Base-by-base conservation (phyloP, 352 stramenopile genomes). In the Phytophthora hybrid region DNA sequence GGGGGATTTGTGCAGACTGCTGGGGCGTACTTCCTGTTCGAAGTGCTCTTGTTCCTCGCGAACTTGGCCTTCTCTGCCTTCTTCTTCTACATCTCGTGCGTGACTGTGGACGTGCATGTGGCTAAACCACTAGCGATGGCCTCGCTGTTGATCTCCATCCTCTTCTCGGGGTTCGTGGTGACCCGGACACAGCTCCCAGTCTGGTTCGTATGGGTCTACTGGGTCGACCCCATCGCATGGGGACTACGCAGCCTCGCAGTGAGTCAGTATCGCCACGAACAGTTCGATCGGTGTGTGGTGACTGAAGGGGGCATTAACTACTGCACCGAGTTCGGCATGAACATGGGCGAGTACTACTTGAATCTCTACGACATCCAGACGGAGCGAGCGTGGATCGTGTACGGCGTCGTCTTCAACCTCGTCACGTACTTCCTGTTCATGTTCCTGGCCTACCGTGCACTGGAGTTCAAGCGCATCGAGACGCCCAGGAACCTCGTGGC, bases 141-240 rank as follows among this genome's bases (percentile, higher is more conserved):
- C 14, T 76, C 66, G 23, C 46, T 84, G 53, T 49, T 78, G 13
- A 62, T 89, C 19, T 77, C 64, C 26, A 71, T 88, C 19, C 53
- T 91, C 1, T 89, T 89, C 52, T 72, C 66, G 1, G 82, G 83
- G 39, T 90, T 86, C 14, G 66, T 87, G 29, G 67, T 88, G 41
- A 73, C 79, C 4, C 55, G 66, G 2, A 44, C 64, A 8, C 52
- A 82, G 19, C 79, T 91, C 2, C 83, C 82, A 0, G 66, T 67
- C 57, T 81, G 71, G 53, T 84, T 79, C 52, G 76, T 83, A 14
- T 92, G 84, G 84, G 46, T 89, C 18, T 91, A 88, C 67, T 90
- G 76, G 71, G 52, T 91, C 13, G 78, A 89, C 46, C 84, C 84
- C 1, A 78, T 90, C 26, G 57, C 73, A 5, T 91, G 83, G 83